Evolutionary conservation across 2,329 filamentous ascomycete species (phyloP).

Genomic region (Alternaria novae-zelandiae): DNA sequence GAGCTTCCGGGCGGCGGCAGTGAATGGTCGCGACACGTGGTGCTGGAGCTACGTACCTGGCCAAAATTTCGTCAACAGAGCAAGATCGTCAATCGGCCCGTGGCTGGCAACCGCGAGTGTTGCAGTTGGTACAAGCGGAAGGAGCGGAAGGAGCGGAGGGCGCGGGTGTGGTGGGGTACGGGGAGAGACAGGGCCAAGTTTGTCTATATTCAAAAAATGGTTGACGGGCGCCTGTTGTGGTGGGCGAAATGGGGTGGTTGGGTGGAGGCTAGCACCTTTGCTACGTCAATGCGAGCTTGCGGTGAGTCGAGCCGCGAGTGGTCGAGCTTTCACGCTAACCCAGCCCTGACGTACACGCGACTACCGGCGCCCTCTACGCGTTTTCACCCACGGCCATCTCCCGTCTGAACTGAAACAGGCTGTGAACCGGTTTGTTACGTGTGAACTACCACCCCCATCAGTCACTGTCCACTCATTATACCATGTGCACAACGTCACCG

Average conservation of each 20-base stretch:
- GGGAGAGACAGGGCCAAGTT: slow-evolving; percentile 6
- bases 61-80: slow-evolving; percentile 12
- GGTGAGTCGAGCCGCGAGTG: slow-evolving; percentile 9
- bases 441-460: neutral
- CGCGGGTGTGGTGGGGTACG: slow-evolving; percentile 4
- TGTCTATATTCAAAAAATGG: slow-evolving; percentile 1
- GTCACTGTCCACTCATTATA: neutral
- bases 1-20: neutral
- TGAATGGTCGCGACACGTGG: slow-evolving; percentile 3
- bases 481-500: slow-evolving; percentile 9
- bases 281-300: slow-evolving; percentile 16
- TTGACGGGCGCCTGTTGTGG: slow-evolving; percentile 1
- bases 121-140: neutral
- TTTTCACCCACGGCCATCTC: slow-evolving; percentile 8
- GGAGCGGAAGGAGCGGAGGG: neutral
- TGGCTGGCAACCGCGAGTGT: neutral
- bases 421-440: neutral
- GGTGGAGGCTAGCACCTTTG: slow-evolving; percentile 11
- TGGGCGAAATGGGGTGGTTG: slow-evolving; percentile 22
- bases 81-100: slow-evolving; percentile 14
- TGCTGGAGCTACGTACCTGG: slow-evolving; percentile 7
- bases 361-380: slow-evolving; percentile 21
- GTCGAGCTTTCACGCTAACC: slow-evolving; percentile 7
- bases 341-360: slow-evolving; percentile 40
- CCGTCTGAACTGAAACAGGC: slow-evolving; percentile 1